Evolutionary conservation across 2,329 filamentous ascomycete species (phyloP), one percentile per base, ranked within the genome.

Genomic region (Scytalidium lignicola): DNA sequence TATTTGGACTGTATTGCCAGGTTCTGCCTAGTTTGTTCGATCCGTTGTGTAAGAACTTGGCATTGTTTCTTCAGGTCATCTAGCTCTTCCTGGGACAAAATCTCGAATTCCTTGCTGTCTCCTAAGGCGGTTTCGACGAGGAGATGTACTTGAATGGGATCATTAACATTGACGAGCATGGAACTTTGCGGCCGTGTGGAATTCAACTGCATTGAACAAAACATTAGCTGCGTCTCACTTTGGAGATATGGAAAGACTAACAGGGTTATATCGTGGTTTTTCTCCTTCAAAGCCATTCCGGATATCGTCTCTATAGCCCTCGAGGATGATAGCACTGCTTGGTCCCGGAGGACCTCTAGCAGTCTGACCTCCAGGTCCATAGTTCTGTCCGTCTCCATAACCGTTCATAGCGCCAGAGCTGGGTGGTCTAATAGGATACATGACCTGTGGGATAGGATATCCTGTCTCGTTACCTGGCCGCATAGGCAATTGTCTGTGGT

Each of bases 1-100:
- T 96, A 90, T 72, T 97, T 99, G 48, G 84, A 87, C 67, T 99
- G 93, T 42, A 97, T 83, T 26, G 85, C 83, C 32, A 99, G 76
- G 68, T 92, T 96, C 52, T 89, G 81, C 57, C 85, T 83, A 18
- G 89, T 84, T 32, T 88, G 85, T 54, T 92, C 88, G 57, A 96
- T 84, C n/a, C 89, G 85, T 62, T 84, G 80, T 21, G 79, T 76
- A 44, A 97, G 70, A 29, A 82, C 74, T 51, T 82, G 79, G 54
- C 85, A 80, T 72, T 96, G 89, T 66, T 90, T 95, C 75, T 97
- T 99, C 60, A 97, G 71, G 43, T 82, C 79, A 57, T 97, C 93
- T 23, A 96, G 86, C 69, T 97, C 91, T 65, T 96, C 90, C 58
- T 92, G 88, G 0, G 91, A 89, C 53, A 99, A 67, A 20, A 99